Base-by-base conservation (phyloP, 2,329 filamentous ascomycete species). In the Nannizziopsis barbatae region DNA sequence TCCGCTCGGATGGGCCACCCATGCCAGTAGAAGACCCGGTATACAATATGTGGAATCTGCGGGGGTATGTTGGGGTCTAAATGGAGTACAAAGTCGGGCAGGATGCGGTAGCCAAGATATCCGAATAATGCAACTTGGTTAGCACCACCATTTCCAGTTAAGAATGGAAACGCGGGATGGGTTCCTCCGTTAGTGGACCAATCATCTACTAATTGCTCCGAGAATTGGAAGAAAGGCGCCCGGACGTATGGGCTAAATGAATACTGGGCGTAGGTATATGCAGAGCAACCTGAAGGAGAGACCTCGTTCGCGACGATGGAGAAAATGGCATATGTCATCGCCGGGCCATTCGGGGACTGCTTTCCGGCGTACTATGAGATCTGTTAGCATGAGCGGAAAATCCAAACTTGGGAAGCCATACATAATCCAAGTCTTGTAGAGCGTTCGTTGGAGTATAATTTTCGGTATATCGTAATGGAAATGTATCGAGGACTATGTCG, bases 301-400 rank as follows among this genome's bases (percentile, higher is more conserved):
- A 84, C 70, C 42, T 77, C 71, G 49, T 80, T 83, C 11, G 81
- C 80, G 27, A 80, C 76, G 42, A 84, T 76, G 41, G 77, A 76
- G 62, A 83, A 84, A 8, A 83, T 77, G 8, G 78, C 78, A 62
- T 82, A 86, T 1, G 82, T 85, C 82, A 86, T 86, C 2, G 77
- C 82, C 1, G 82, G 82, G 0, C 82, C 82, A 54, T 83, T 74
- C 1, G 75, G 66, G 1, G 80, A 82, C 62, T 85, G 81, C 47
- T 79, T 81, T 39, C 76, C 76, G 3, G 82, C 80, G 57, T 85
- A 84, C 69, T 74, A 50, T n/a, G 20, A 42, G 4, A 1, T 41
- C 22, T 9, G 50, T 53, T n/a, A 22, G 14, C 46, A 11, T 17
- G 31, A 33, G 15, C 2, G 36, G 15, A 40, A 10, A 38, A 7